These are phyloP conservation scores for Colletotrichum orchidophilum DNA, from an alignment of 2,329 filamentous ascomycete species.

Conservation along the genomic window DNA sequence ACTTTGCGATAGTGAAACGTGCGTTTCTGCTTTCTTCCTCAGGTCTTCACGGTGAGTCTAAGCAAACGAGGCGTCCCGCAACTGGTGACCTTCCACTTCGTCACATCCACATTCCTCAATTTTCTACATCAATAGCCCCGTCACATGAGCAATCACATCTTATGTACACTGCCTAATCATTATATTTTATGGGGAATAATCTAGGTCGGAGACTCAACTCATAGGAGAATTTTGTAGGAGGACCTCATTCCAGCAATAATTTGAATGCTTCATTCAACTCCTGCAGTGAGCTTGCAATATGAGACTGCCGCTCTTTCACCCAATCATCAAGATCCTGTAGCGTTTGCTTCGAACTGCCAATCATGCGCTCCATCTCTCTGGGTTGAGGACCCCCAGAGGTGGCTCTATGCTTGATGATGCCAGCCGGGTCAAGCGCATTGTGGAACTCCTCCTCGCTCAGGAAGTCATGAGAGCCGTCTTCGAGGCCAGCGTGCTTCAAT, in stretches of 20 bases:
- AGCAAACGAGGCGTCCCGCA: too few species aligned
- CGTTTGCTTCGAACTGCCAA: not conserved
- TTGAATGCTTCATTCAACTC: not conserved
- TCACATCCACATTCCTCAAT: too few species aligned
- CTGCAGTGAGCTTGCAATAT: not conserved
- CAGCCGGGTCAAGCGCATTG: constrained; percentile 4
- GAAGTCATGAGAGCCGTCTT: not conserved
- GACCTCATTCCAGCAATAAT: not conserved
- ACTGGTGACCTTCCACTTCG: too few species aligned
- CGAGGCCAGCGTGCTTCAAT: not conserved
- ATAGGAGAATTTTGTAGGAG: not conserved
- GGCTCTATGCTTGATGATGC: constrained; percentile 16
- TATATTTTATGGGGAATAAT: too few species aligned
- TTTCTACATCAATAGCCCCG: too few species aligned
- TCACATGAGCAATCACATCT: too few species aligned
- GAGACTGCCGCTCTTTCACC: not conserved
- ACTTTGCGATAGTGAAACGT: not conserved
- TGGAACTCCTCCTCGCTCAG: constrained; percentile 8
- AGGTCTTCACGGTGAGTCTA: too few species aligned
- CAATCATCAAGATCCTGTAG: not conserved
- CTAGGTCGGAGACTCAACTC: too few species aligned
- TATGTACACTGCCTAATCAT: too few species aligned
- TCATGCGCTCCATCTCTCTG: constrained; percentile 24
- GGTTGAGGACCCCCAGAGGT: constrained; percentile 24
- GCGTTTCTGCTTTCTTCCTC: too few species aligned